Conservation (phyloP, 2,329 filamentous ascomycete genomes). For the Akanthomyces uredinophilus region DNA sequence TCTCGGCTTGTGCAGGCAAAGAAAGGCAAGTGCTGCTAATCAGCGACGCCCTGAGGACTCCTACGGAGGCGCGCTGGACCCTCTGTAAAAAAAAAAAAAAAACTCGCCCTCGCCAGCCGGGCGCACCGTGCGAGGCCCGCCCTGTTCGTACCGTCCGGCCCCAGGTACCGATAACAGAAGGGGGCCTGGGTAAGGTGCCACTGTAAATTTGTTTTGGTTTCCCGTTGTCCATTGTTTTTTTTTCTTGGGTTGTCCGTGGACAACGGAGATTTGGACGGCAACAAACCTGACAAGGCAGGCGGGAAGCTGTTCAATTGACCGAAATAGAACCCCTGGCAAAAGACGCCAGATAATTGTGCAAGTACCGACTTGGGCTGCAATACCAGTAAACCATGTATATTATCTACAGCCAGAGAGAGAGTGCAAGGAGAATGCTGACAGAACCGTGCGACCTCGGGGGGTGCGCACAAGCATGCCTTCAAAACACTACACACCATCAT, state of each 20-base stretch:
- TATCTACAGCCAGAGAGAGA: too few relatives aligned
- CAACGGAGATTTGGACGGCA: too few relatives aligned
- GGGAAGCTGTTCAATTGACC: too few relatives aligned
- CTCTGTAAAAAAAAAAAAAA: conserved; percentile 12
- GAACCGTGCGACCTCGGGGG: neutral
- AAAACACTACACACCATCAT: neutral
- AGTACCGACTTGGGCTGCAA: too few relatives aligned
- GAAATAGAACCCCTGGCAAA: too few relatives aligned
- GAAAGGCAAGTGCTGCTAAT: neutral
- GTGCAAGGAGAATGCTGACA: neutral
- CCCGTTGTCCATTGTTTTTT: neutral
- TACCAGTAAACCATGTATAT: neutral
- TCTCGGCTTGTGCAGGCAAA: too few relatives aligned
- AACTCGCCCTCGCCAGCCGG: neutral
- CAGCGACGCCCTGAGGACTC: neutral
- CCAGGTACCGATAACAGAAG: conserved; percentile 8
- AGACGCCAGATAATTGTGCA: too few relatives aligned
- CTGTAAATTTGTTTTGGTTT: neutral
- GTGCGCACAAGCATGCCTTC: neutral
- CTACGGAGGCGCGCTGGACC: neutral
- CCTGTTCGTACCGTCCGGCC: neutral
- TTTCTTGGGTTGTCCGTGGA: neutral
- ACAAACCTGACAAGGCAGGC: too few relatives aligned
- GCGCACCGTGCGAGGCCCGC: conserved; percentile 12
- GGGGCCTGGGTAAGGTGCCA: neutral